A percentile compares a stretch with the other conserved stretches of the same genome.
These are phyloP conservation scores for Chrysoporthe austroafricana DNA, from an alignment of 2,329 filamentous ascomycete genomes.

Conservation along the genomic window DNA sequence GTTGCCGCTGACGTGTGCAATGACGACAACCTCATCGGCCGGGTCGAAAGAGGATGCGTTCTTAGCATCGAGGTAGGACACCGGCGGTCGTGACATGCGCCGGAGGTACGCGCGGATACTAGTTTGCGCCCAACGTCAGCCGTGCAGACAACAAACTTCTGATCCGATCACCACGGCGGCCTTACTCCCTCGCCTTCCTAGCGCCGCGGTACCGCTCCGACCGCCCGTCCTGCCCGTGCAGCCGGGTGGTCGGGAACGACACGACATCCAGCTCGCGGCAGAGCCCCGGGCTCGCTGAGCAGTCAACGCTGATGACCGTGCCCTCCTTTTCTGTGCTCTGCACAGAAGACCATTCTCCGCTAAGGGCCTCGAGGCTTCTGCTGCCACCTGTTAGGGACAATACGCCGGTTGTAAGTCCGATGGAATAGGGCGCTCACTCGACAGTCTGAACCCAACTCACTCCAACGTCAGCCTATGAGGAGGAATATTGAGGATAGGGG, in stretches of 20 bases:
- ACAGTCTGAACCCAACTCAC: background rate
- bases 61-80: slow-evolving; percentile 36
- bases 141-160: background rate
- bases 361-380: background rate
- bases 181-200: slow-evolving; percentile 24
- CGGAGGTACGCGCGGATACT: slow-evolving; percentile 39
- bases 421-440: background rate
- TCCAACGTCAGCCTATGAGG: background rate
- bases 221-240: slow-evolving; percentile 23
- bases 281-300: slow-evolving; percentile 13
- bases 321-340: slow-evolving; percentile 12
- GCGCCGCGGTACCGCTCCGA: slow-evolving; percentile 27
- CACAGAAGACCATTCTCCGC: slow-evolving; percentile 23
- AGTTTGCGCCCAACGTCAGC: background rate
- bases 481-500: background rate
- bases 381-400: background rate
- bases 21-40: slow-evolving; percentile 46
- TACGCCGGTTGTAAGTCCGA: background rate
- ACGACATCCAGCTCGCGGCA: slow-evolving; percentile 26
- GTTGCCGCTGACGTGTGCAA: slow-evolving; percentile 42
- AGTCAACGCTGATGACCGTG: slow-evolving; percentile 28
- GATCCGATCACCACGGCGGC: background rate
- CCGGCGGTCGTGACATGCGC: slow-evolving; percentile 35
- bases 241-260: slow-evolving; percentile 28
- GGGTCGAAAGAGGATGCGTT: slow-evolving; percentile 40